Evolutionary conservation across 345 rosid species (phyloP), one percentile per base, ranked within the genome.

Genomic region (Geranium rotundifolium): DNA sequence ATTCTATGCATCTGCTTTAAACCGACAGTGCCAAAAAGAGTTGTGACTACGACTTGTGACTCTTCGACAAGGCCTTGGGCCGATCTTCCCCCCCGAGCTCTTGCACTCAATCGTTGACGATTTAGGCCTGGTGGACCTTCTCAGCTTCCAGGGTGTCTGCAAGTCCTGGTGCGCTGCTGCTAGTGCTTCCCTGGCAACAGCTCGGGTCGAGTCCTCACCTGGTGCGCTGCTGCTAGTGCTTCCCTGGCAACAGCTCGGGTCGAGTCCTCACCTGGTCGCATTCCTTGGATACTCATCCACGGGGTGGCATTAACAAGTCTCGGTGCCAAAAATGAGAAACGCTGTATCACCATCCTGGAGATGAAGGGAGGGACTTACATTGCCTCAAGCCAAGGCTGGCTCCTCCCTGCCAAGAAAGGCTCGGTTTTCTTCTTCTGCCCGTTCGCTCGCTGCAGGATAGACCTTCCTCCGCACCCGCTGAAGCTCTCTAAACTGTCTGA

Each of bases 341-440:
- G 66, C 73, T 19, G 2, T 4, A 19, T 69, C 46, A 60, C 61
- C 8, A 59, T 72, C 56, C 73, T 66, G 1, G 71, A 63, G 30
- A 6, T 65, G 31, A 41, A 56, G 23, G 79, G 69, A 20, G 71
- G 73, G 20, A 65, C 73, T 1, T 76, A 71, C 73, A 57, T 76
- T 14, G 76, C 71, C 20, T 76, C 79, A 30, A 63, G 41, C 17
- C 39, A 60, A 0, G 73, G 79, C 0, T 69, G 79, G 76, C 71
- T 76, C 34, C 73, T 76, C 30, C 13, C 69, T 0, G 8, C 20
- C 57, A 5, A 16, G 2, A 56, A 65, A 65, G 65, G 27, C 41
- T 52, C 61, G 4, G 5, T 72, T 30, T 76, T 31, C 66, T 69
- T 76, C 73, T 76, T 76, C 52, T 76, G 73, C 65, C 79, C 76